Evolutionary conservation across 768 basidiomycete genomes (phyloP).

Genomic region (Cantharellus anzutake): DNA sequence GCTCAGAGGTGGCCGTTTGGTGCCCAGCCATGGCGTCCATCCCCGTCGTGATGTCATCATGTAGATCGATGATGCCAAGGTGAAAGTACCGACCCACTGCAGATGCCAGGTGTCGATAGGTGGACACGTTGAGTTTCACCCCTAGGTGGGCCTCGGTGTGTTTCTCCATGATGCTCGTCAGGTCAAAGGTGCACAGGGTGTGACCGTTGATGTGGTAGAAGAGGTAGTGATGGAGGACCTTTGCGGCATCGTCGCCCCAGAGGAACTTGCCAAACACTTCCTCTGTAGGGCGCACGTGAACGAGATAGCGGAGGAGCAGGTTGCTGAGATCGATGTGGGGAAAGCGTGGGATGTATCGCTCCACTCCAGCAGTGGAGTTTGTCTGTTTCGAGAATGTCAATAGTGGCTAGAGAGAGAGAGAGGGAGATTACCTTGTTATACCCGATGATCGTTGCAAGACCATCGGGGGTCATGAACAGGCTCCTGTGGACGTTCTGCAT

Average conservation of each 20-base stretch:
- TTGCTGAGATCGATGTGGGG: neutral
- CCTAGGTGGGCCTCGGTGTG: neutral
- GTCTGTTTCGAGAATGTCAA: neutral
- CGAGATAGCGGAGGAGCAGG: neutral
- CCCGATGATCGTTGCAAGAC: neutral
- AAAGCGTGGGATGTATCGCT: neutral
- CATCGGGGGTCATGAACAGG: neutral
- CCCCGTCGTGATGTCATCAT: neutral
- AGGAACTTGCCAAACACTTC: neutral
- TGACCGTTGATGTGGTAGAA: neutral
- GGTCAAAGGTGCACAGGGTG: neutral
- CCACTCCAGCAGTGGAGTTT: neutral
- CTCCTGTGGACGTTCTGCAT: neutral
- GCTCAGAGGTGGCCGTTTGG: neutral
- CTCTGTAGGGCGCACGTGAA: neutral
- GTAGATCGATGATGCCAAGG: neutral
- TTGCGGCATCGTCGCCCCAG: neutral
- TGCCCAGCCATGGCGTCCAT: neutral
- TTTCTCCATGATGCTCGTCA: neutral
- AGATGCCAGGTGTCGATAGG: neutral
- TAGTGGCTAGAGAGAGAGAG: neutral
- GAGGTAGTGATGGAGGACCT: neutral
- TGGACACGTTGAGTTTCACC: neutral
- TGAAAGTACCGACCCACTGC: neutral
- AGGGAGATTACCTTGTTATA: neutral